phyloP scores from a whole-genome alignment of 1,284 basidiomycete species.

The Macrocystidia cucumis region DNA sequence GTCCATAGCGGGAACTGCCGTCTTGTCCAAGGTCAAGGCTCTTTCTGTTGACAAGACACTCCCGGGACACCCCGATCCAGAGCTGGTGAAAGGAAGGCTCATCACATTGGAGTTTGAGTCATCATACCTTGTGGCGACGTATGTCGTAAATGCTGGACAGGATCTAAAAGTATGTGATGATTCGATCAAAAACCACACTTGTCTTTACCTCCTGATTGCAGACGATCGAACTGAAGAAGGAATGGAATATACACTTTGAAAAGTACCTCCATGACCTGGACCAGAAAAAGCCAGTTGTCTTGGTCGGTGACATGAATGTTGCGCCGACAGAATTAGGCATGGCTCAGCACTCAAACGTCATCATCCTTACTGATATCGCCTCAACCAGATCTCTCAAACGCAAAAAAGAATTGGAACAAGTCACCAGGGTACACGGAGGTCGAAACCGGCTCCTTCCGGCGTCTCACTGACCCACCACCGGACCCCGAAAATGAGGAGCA shows the following conservation, averaged over 20 bases:
- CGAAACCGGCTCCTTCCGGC: slow-evolving; percentile 65
- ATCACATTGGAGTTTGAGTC: slow-evolving; percentile 75
- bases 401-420: slow-evolving; percentile 74
- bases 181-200: not conserved
- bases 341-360: slow-evolving; percentile 7
- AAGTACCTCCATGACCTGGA: slow-evolving; percentile 66
- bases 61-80: slow-evolving; percentile 63
- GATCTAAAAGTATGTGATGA: slow-evolving; percentile 55
- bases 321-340: slow-evolving; percentile 69
- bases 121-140: slow-evolving; percentile 73
- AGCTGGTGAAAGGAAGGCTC: slow-evolving; percentile 64
- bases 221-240: slow-evolving; percentile 67
- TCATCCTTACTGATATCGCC: not conserved
- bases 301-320: slow-evolving; percentile 87
- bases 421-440: slow-evolving; percentile 74
- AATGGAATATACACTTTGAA: slow-evolving; percentile 75
- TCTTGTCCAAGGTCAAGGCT: slow-evolving; percentile 75
- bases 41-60: slow-evolving; percentile 59
- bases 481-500: too few species aligned
- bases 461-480: slow-evolving; percentile 45
- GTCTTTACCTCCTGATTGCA: slow-evolving; percentile 18
- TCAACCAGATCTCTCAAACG: slow-evolving; percentile 53
- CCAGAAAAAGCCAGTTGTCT: slow-evolving; percentile 76
- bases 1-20: slow-evolving; percentile 66
- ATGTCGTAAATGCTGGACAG: slow-evolving; percentile 83